Evolutionary conservation across 352 stramenopile species (phyloP).

Genomic region (Aphanomyces stellatus): DNA sequence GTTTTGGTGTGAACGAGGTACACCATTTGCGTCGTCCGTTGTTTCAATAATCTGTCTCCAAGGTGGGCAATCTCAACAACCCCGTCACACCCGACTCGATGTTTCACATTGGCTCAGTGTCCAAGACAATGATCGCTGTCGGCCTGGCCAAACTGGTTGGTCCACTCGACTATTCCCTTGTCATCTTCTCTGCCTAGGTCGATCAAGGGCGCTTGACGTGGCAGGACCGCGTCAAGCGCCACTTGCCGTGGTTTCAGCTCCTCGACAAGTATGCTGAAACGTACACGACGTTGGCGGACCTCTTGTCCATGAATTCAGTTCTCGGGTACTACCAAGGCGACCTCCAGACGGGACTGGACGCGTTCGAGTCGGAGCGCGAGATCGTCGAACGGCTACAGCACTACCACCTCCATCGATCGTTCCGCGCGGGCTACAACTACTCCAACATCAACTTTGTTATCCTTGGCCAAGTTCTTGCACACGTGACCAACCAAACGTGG

Average conservation of each 20-base stretch:
- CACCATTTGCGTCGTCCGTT: not conserved
- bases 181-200: too few relatives aligned
- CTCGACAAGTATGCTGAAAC: conserved; percentile 52
- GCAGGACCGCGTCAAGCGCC: conserved; percentile 44
- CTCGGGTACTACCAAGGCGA: conserved; percentile 28
- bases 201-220: conserved; percentile 47
- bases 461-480: conserved; percentile 45
- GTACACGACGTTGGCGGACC: conserved; percentile 38
- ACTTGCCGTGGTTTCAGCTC: conserved; percentile 40
- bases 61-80: conserved; percentile 10
- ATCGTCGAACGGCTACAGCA: conserved; percentile 30
- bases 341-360: not conserved
- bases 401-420: conserved; percentile 23
- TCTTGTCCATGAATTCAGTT: conserved; percentile 52
- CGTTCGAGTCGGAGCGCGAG: conserved; percentile 33
- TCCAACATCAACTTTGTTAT: conserved; percentile 51
- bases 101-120: conserved; percentile 61
- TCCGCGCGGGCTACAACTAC: conserved; percentile 20
- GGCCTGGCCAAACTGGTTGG: conserved; percentile 24
- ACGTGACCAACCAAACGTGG: conserved; percentile 38
- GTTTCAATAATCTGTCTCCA: not conserved
- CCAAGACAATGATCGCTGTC: conserved; percentile 49
- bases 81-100: conserved; percentile 33
- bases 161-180: conserved; percentile 6
- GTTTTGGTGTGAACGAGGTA: conserved; percentile 12